Evolutionary conservation across 345 rosid genomes (phyloP), one percentile per base, ranked within the genome.

Genomic region (Eucalyptus curtisii): DNA sequence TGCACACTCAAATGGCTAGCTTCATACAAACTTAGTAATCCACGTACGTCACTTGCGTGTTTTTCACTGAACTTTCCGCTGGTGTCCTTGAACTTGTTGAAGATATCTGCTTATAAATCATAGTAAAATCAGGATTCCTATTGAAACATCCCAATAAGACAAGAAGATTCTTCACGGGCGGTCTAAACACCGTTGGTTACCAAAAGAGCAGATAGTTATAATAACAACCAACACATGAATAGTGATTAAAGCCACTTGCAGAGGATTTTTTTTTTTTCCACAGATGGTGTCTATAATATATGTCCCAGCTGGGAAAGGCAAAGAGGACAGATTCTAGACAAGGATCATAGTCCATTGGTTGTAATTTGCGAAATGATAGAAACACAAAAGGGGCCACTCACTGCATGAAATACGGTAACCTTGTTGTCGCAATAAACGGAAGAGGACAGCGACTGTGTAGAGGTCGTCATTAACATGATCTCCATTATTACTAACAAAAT

Each of bases 51-150:
- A 22, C 86, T 33, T 42, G 92, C 90, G 86, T 90, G 90, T 27
- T 89, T 90, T 49, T 91, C 52, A 40, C 88, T 86, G 17, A 91
- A 49, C 88, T 89, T 52, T 6, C 91, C 92, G 5, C 44, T 30
- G 25, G 19, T 66, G 30, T 90, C 89, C 89, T 86, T 91, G 89
- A 91, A 93, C 37, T 90, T 92, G 40, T 89, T 86, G 86, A 93
- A 93, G 19, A 86, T 81, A 37, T 92, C 92, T 93, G 90, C 47
- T 14, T 64, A 10, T 84, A 84, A 40, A 42, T 30, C 31, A 6
- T 13, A 45, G n/a, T 84, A 53, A 59, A 59, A 59, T 59, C 33
- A 59, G 68, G 31, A 27, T 59, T 59, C 7, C 68, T 27, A 27
- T 27, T 59, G 49, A 47, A 81, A 81, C 86, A 42, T 20, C 27